Percentiles rank a stretch among this genome's conserved stretches.
Evolutionary conservation across 495 filamentous ascomycete species (phyloP).

Genomic region (Hypoxylon cercidicola): DNA sequence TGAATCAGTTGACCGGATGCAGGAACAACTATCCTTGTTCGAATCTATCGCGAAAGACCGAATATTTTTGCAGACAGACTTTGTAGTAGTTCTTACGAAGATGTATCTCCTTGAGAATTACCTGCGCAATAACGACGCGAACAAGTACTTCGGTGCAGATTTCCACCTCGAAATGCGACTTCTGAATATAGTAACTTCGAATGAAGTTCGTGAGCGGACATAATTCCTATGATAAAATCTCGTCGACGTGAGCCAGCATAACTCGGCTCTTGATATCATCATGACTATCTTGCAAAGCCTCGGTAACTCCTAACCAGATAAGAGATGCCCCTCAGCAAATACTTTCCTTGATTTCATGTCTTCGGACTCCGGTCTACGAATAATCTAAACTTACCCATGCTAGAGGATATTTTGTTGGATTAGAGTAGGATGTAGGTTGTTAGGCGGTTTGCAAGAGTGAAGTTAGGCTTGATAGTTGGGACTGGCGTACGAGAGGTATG

Average conservation of each 20-base stretch:
- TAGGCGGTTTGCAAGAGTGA: too few relatives aligned
- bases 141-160: not conserved
- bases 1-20: not conserved
- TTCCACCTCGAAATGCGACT: not conserved
- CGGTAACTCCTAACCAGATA: too few relatives aligned
- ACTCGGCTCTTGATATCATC: too few relatives aligned
- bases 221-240: too few relatives aligned
- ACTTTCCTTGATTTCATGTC: not conserved
- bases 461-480: too few relatives aligned
- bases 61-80: not conserved
- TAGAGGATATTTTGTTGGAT: not conserved
- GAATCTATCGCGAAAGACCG: not conserved
- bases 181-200: too few relatives aligned
- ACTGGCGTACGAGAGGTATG: too few relatives aligned
- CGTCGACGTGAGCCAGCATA: too few relatives aligned
- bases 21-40: not conserved
- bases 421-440: too few relatives aligned
- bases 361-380: not conserved
- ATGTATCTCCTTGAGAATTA: conserved; percentile 2
- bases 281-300: too few relatives aligned
- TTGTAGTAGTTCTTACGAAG: conserved; percentile 1
- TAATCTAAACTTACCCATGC: too few relatives aligned
- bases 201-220: too few relatives aligned
- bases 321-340: not conserved
- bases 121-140: not conserved